Percentiles rank a stretch among this genome's conserved stretches.
Evolutionary conservation across 169 alveolate genomes (phyloP).

Genomic region (Neospora caninum): DNA sequence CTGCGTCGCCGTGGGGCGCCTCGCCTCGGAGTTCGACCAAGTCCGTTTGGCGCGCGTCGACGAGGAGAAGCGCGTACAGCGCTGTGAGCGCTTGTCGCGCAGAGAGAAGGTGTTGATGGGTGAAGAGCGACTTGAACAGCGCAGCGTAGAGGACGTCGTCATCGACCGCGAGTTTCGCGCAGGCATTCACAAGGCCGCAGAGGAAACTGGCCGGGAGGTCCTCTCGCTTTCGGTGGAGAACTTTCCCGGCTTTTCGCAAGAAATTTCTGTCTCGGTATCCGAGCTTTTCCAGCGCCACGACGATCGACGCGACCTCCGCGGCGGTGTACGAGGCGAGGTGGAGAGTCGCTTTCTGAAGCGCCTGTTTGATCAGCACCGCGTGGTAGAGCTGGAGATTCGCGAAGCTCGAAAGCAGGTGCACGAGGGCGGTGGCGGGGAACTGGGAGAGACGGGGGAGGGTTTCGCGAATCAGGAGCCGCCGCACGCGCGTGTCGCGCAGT

Average conservation of each 20-base stretch:
- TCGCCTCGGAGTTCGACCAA: neutral
- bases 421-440: constrained; percentile 2
- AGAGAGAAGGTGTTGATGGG: neutral
- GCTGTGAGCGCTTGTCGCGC: neutral
- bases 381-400: constrained; percentile 12
- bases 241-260: neutral
- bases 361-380: neutral
- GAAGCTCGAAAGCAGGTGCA: neutral
- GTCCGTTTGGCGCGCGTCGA: neutral
- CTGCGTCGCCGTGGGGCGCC: neutral
- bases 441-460: neutral
- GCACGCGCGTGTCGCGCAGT: constrained; percentile 13
- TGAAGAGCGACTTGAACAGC: neutral
- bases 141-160: neutral
- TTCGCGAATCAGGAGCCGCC: neutral
- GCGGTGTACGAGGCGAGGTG: neutral
- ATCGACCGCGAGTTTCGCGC: constrained; percentile 17
- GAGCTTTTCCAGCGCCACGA: constrained; percentile 17
- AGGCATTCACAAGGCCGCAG: constrained; percentile 10
- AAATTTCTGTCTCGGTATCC: neutral
- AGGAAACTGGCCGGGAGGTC: constrained; percentile 1
- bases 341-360: neutral
- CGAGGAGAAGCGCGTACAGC: constrained; percentile 33
- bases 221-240: neutral
- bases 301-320: neutral